Base-by-base conservation (phyloP, 768 basidiomycete genomes). In the Phaffia australis region DNA sequence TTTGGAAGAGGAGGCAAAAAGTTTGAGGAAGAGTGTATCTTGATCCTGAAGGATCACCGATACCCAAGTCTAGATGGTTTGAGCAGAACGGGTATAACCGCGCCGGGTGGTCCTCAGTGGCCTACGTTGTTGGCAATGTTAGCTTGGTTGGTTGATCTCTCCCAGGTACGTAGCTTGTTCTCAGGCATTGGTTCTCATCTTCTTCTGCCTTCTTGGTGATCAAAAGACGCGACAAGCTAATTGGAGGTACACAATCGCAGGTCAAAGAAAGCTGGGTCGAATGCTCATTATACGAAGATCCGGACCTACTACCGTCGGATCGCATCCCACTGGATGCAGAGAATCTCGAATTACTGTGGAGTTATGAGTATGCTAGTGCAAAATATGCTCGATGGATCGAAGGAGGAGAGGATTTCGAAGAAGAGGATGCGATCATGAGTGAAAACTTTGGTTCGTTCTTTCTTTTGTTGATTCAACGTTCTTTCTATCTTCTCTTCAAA, bases 91-190 rank as follows among this genome's bases (percentile, higher is more conserved):
- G 89, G 88, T 82, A 77, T 98, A 5, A 86, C 86, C 9, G 86
- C 92, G 1, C 88, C 91, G 0, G 93, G 89, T 0, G 87, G 85
- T 63, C 86, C 87, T 79, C 85, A 87, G n/a, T 98, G 94, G 95
- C 89, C 90, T 0, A 80, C 83, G 25, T 77, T 95, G 29, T 79
- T 98, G 19, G 94, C 88, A 25, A 87, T 88, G 72, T 74, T 98
- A 46, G 87, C 93, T 76, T 99, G 95, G 95, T 78, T 99, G 18
- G 88, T 88, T 9, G 86, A 89, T 71, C 75, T 89, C 70, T 86
- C 87, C 72, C 87, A 86, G 78, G 94, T 93, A 71, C 60, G 73
- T 70, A 23, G 1, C 3, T 25, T 3, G 27, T 35, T 18, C 29
- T 51, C 23, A 21, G 9, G 6, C 2, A 16, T n/a, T 23, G 8